These are phyloP conservation scores for Salix caprea DNA, from an alignment of 345 rosid genomes.

Conservation along the genomic window DNA sequence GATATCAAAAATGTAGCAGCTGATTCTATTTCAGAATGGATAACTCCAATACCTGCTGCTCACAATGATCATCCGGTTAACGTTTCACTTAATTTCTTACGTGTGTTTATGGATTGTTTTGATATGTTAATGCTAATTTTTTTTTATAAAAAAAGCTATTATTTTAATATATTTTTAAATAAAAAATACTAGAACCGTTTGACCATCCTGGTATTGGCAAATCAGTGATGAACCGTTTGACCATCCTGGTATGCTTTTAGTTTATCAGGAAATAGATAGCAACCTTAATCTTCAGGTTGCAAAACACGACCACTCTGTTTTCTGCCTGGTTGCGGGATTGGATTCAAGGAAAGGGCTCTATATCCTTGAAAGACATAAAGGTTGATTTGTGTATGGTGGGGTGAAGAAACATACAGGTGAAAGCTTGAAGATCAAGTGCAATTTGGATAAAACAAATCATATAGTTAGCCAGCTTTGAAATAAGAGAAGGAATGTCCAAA, in stretches of 20 bases:
- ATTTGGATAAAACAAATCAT: constrained; percentile 3
- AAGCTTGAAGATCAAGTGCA: background rate
- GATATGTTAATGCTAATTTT: no score
- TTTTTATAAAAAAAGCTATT: no score
- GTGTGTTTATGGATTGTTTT: no score
- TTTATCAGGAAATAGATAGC: constrained; percentile 29
- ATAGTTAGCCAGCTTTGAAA: constrained; percentile 47
- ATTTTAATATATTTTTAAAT: no score
- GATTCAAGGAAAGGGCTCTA: constrained; percentile 17
- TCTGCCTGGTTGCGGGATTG: constrained; percentile 23
- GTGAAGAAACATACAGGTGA: background rate
- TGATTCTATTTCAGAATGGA: no score
- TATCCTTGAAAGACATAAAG: constrained; percentile 39
- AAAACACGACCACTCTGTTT: constrained; percentile 32
- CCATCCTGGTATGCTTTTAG: constrained; percentile 66
- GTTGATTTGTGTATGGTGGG: background rate
- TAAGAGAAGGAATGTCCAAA: constrained; percentile 40
- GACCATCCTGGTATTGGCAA: background rate
- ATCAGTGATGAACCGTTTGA: constrained; percentile 44
- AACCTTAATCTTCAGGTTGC: constrained; percentile 28
- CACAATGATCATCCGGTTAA: no score
- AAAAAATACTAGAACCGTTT: no score
- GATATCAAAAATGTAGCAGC: no score
- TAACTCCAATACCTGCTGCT: no score
- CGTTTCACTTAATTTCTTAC: no score